Conservation (phyloP, 768 basidiomycete species). For the Tephrocybe sp. region DNA sequence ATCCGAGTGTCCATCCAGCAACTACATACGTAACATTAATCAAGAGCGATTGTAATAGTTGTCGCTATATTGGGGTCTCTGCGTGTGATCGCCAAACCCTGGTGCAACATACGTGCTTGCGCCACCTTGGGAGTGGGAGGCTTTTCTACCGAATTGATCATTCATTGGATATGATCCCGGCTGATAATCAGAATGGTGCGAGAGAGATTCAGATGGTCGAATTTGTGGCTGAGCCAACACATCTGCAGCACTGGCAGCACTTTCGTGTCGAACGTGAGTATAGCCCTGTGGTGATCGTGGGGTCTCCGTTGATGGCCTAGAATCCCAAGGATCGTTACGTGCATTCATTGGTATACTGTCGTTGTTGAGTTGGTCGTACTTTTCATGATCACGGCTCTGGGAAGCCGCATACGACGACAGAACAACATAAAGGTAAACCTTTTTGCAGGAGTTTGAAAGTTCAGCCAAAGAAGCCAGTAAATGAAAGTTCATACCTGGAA, state of each 20-base stretch:
- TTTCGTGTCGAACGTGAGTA: constrained; percentile 52
- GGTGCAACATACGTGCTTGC: too few species aligned
- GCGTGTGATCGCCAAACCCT: constrained; percentile 3
- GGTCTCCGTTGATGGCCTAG: constrained; percentile 47
- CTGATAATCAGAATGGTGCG: constrained; percentile 24
- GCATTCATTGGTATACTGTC: constrained; percentile 62
- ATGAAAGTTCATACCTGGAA: constrained; percentile 52
- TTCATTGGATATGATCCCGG: constrained; percentile 29
- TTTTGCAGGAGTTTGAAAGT: constrained; percentile 24
- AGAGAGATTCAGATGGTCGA: constrained; percentile 40
- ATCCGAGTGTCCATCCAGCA: not conserved
- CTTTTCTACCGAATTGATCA: constrained; percentile 16
- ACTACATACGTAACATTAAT: not conserved
- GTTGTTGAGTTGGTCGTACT: constrained; percentile 74
- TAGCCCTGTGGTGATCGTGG: constrained; percentile 31
- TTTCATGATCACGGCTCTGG: constrained; percentile 78
- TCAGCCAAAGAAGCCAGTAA: constrained; percentile 3
- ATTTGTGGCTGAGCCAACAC: constrained; percentile 49
- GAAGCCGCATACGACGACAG: constrained; percentile 60
- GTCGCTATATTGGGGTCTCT: constrained; percentile 4
- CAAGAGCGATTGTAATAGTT: constrained; percentile 3
- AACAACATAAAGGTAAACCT: constrained; percentile 45
- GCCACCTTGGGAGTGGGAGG: constrained; percentile 14
- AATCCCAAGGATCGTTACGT: constrained; percentile 70
- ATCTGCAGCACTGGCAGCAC: constrained; percentile 53